These are phyloP conservation scores for Kodamaea suecica DNA, from an alignment of 1,139 yeast genomes.

Conservation along the genomic window DNA sequence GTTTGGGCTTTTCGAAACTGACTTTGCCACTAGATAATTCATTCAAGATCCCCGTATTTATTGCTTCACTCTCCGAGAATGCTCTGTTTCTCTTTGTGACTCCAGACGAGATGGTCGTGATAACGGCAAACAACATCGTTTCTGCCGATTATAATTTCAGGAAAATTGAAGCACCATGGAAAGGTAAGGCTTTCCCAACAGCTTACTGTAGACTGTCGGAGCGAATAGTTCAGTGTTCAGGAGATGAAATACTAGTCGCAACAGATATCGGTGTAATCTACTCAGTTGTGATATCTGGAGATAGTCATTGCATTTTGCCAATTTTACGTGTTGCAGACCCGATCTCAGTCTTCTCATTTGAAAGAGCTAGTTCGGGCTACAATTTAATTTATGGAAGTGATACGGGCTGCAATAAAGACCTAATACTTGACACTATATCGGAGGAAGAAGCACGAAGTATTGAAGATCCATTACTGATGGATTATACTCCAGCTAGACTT, in stretches of 20 bases:
- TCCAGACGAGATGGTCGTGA: conserved; percentile 22
- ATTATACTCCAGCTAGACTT: conserved; percentile 11
- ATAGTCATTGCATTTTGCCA: conserved; percentile 15
- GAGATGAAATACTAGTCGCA: conserved; percentile 39
- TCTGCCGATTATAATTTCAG: conserved; percentile 44
- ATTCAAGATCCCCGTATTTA: conserved; percentile 40
- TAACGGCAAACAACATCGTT: conserved; percentile 44
- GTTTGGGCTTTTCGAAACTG: conserved; percentile 22
- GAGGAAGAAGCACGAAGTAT: conserved; percentile 12
- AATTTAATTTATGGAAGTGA: conserved; percentile 32
- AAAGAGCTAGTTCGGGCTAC: conserved; percentile 18
- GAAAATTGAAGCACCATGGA: conserved; percentile 16
- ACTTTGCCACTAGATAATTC: conserved; percentile 36
- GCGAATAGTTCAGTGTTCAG: conserved; percentile 11
- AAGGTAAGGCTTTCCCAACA: conserved; percentile 36
- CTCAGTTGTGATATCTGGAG: conserved; percentile 20
- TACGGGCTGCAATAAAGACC: conserved; percentile 32
- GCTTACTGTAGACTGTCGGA: conserved; percentile 28
- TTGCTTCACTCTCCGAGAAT: conserved; percentile 33
- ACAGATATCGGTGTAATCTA: conserved; percentile 43
- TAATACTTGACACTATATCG: conserved; percentile 19
- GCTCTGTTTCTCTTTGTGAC: conserved; percentile 35
- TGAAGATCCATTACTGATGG: conserved; percentile 9
- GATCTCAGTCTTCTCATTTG: conserved; percentile 33
- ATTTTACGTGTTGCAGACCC: conserved; percentile 30